Conservation (phyloP, 2,329 filamentous ascomycete genomes). For the Pseudogymnoascus sp. region DNA sequence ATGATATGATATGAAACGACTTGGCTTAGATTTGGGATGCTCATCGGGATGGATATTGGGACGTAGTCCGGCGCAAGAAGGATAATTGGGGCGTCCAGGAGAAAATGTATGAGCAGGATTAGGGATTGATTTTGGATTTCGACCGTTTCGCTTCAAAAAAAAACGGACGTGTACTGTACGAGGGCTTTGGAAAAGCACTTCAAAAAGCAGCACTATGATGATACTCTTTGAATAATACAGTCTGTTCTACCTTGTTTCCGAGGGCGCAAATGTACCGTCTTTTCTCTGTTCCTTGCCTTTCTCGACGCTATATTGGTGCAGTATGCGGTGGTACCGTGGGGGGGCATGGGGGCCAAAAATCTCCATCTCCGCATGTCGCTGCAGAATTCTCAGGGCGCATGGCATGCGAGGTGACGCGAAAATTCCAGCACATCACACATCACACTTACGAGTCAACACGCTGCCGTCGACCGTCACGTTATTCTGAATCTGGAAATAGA, state of each 20-base stretch:
- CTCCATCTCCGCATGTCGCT: conserved; percentile 3
- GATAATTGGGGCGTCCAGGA: conserved; percentile 3
- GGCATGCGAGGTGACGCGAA: conserved; percentile 6
- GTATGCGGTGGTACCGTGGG: conserved; percentile 2
- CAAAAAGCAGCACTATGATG: not conserved
- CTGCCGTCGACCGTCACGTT: not conserved
- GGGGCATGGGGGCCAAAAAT: not conserved
- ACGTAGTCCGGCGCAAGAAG: conserved; percentile 4
- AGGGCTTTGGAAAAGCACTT: conserved; percentile 4
- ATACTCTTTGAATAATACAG: conserved; percentile 3
- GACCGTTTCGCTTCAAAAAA: not conserved
- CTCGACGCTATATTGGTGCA: not conserved
- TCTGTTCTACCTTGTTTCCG: not conserved
- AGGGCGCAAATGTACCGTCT: not conserved
- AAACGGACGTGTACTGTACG: not conserved
- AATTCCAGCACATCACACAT: conserved; percentile 6
- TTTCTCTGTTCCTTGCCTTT: not conserved
- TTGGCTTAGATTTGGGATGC: conserved; percentile 5
- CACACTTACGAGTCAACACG: not conserved
- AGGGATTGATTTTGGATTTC: conserved; percentile 3
- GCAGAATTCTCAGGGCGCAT: conserved; percentile 9
- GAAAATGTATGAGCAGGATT: conserved; percentile 7
- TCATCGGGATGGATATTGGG: not conserved
- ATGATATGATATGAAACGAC: conserved; percentile 8
- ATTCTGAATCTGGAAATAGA: not conserved